Conservation (phyloP, 305 asterid genomes). For the Stenogyne calaminthoides region DNA sequence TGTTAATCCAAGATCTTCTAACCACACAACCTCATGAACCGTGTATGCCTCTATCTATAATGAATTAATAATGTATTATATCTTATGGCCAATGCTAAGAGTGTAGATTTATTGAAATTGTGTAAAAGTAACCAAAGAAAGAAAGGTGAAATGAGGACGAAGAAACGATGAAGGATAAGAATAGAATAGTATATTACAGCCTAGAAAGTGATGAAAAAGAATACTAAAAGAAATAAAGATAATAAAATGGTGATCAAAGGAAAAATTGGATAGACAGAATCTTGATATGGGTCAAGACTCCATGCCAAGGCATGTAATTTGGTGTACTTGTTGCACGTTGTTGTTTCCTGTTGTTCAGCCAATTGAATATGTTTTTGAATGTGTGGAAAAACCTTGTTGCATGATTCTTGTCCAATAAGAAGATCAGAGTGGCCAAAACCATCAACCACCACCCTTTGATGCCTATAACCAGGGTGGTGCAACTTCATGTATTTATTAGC, state of each 20-base stretch:
- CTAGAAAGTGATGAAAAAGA: background rate
- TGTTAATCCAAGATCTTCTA: too few species aligned
- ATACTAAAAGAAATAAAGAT: background rate
- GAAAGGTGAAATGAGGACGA: too few species aligned
- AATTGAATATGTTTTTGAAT: conserved; percentile 39
- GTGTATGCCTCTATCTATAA: too few species aligned
- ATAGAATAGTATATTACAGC: too few species aligned
- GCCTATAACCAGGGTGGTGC: conserved; percentile 56
- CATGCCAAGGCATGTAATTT: conserved; percentile 33
- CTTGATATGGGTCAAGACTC: conserved; percentile 42
- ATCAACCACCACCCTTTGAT: conserved; percentile 48
- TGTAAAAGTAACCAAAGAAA: too few species aligned
- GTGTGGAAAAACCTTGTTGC: conserved; percentile 41
- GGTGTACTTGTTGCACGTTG: too few species aligned
- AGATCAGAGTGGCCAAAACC: conserved; percentile 63
- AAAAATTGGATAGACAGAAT: background rate
- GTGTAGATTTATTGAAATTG: too few species aligned
- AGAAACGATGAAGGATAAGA: too few species aligned
- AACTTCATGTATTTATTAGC: conserved; percentile 57
- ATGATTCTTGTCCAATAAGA: conserved; percentile 51
- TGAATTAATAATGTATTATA: too few species aligned
- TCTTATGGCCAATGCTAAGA: too few species aligned
- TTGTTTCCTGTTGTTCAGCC: conserved; percentile 36
- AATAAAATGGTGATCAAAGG: background rate
- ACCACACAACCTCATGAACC: too few species aligned